Evolutionary conservation across 1,284 basidiomycete species (phyloP), one percentile per base, ranked within the genome.

Genomic region (Sanguinoderma infundibulare): DNA sequence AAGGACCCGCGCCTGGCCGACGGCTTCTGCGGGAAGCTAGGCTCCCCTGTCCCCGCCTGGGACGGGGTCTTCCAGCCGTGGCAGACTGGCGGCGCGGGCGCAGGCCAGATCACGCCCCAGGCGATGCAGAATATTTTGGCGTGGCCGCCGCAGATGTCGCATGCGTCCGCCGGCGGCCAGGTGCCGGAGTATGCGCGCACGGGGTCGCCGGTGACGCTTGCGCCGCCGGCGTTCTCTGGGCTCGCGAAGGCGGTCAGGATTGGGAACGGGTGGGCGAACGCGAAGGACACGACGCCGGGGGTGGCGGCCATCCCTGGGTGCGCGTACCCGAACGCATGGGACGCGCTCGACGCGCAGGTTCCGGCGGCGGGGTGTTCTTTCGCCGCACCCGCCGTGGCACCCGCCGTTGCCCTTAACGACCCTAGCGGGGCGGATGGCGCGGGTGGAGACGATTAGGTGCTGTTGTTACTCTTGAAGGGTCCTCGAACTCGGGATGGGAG

Each of bases 51-150:
- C 10, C 72, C 75, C 51, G 66, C 77, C 7, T 94, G 90, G 70
- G 72, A 80, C 67, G 87, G 87, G 7, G 79, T 79, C 1, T 89
- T 86, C 79, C 70, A 81, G 69, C 62, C 86, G 5, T 94, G 89
- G 82, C 89, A 91, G 73, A 94, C 91, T 0, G 95, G 94, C 57
- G 92, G 91, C n/a, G 76, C 82, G 32, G 90, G 87, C 12, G 89
- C 91, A 54, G 89, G 87, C 7, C 79, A 78, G 2, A 83, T 91
- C 59, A 73, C 80, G 1, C 72, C 88, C 14, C 71, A 78, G 28
- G 81, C 79, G 44, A 77, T 81, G 1, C 70, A 78, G 12, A 69
- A 71, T 7, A 88, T 84, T 72, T 68, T 73, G 15, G 75, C 79
- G 54, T 92, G 84, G 80, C 90, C 90, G 24, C 88, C 89, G 20